phyloP scores from a whole-genome alignment of 2,329 filamentous ascomycete species.

The Bipolaris gigantea region DNA sequence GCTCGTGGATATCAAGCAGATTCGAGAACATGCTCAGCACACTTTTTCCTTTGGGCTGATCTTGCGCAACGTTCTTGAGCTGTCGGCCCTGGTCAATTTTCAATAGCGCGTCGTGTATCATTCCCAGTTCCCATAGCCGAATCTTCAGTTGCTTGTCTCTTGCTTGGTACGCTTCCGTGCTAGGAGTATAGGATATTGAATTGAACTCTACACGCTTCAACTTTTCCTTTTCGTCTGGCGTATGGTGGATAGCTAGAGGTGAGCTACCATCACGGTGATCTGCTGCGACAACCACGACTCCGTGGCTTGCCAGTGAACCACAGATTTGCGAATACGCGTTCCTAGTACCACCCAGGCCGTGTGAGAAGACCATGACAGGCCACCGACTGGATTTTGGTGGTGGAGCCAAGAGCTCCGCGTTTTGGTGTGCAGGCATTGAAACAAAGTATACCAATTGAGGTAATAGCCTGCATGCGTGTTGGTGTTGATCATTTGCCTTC shows the following conservation, averaged over 20 bases:
- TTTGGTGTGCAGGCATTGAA: constrained; percentile 71
- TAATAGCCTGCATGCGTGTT: constrained; percentile 55
- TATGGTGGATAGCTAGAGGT: constrained; percentile 71
- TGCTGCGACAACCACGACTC: constrained; percentile 76
- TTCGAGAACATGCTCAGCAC: constrained; percentile 62
- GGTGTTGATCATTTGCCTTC: background rate
- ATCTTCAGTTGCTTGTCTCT: constrained; percentile 74
- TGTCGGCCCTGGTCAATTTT: constrained; percentile 63
- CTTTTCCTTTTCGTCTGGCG: constrained; percentile 51
- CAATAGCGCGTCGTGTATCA: constrained; percentile 68
- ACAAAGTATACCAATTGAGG: constrained; percentile 74
- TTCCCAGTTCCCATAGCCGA: constrained; percentile 75
- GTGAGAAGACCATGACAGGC: constrained; percentile 84
- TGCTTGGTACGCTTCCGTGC: constrained; percentile 65
- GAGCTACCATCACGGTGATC: constrained; percentile 83
- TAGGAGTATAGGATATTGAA: constrained; percentile 62
- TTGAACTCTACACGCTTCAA: constrained; percentile 49
- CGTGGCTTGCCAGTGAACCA: constrained; percentile 77
- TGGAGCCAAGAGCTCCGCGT: constrained; percentile 63
- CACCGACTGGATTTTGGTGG: constrained; percentile 59
- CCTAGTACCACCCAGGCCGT: constrained; percentile 77
- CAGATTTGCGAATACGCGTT: constrained; percentile 85
- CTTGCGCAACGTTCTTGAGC: constrained; percentile 51
- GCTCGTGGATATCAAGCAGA: constrained; percentile 68
- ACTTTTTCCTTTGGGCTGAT: constrained; percentile 43